Evolutionary conservation across 2,329 filamentous ascomycete genomes (phyloP).

Genomic region (Ophiostoma piceae): DNA sequence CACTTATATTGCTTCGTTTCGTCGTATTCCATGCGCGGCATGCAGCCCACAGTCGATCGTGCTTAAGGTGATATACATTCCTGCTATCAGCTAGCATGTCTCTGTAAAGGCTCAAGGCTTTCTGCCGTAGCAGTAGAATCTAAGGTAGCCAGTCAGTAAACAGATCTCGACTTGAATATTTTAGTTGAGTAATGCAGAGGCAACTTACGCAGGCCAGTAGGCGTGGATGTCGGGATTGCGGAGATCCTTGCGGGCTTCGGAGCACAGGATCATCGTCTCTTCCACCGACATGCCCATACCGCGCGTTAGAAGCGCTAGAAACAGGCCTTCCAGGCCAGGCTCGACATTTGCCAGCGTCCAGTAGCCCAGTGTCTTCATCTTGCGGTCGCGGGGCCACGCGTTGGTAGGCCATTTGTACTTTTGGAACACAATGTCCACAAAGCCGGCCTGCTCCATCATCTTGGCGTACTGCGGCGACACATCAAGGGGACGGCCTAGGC

Average conservation of each 20-base stretch:
- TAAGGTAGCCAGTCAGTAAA: background rate
- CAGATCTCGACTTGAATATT: too few species aligned
- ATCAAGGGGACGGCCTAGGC: conserved; percentile 26
- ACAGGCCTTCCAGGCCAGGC: conserved; percentile 33
- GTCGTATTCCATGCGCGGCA: background rate
- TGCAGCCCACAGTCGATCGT: background rate
- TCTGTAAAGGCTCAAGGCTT: background rate
- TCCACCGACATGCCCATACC: conserved; percentile 31
- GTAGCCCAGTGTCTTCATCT: conserved; percentile 32
- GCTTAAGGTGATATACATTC: background rate
- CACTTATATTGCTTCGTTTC: background rate
- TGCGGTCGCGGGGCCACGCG: conserved; percentile 32
- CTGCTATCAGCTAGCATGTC: background rate
- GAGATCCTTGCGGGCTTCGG: conserved; percentile 28
- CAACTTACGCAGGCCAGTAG: conserved; percentile 29
- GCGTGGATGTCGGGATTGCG: conserved; percentile 30
- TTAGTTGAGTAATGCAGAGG: too few species aligned
- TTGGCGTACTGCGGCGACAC: conserved; percentile 27
- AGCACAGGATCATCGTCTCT: conserved; percentile 28
- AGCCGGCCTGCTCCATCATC: conserved; percentile 31
- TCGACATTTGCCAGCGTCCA: conserved; percentile 31
- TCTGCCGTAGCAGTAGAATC: conserved; percentile 16
- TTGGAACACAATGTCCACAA: conserved; percentile 30
- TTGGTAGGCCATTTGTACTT: conserved; percentile 32
- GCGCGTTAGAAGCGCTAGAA: conserved; percentile 32